Evolutionary conservation across 2,329 filamentous ascomycete genomes (phyloP).

Genomic region (Clarireedia monteithiana): DNA sequence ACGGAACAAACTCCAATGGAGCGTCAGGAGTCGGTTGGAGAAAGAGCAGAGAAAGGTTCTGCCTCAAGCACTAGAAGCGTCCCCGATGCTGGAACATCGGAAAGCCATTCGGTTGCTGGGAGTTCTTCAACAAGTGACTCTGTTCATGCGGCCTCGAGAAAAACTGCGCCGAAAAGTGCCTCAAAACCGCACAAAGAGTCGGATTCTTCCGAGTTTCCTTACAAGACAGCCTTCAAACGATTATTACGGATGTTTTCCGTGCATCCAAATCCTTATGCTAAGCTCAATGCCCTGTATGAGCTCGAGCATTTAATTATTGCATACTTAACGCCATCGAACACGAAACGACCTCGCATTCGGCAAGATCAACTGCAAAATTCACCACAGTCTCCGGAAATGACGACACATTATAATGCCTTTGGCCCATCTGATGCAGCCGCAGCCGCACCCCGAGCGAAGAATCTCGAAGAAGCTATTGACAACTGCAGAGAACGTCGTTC

Average conservation of each 20-base stretch:
- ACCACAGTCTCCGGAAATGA: slow-evolving; percentile 50
- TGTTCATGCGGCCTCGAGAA: slow-evolving; percentile 12
- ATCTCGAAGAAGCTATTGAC: slow-evolving; percentile 60
- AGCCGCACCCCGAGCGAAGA: slow-evolving; percentile 34
- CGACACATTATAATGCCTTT: slow-evolving; percentile 25
- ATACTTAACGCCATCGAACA: slow-evolving; percentile 52
- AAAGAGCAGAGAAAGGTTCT: slow-evolving; percentile 21
- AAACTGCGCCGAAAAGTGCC: slow-evolving; percentile 11
- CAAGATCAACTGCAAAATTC: slow-evolving; percentile 22
- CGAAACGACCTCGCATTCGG: slow-evolving; percentile 23
- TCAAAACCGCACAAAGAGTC: slow-evolving; percentile 17
- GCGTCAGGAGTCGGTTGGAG: slow-evolving; percentile 15
- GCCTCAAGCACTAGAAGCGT: slow-evolving; percentile 15
- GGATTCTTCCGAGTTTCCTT: slow-evolving; percentile 58
- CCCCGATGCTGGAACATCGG: slow-evolving; percentile 17
- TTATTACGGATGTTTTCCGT: slow-evolving; percentile 82
- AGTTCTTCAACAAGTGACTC: slow-evolving; percentile 26
- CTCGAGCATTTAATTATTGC: slow-evolving; percentile 75
- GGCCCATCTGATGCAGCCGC: slow-evolving; percentile 19
- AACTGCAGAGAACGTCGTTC: slow-evolving; percentile 62
- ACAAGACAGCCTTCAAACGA: slow-evolving; percentile 69
- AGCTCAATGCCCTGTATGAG: slow-evolving; percentile 76
- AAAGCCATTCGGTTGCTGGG: slow-evolving; percentile 21
- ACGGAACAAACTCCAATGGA: slow-evolving; percentile 18
- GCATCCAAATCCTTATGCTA: slow-evolving; percentile 79